A percentile compares a stretch with the other conserved stretches of the same genome.
These are phyloP conservation scores for Pseudogymnoascus sp. DNA, from an alignment of 2,329 filamentous ascomycete species.

Conservation along the genomic window DNA sequence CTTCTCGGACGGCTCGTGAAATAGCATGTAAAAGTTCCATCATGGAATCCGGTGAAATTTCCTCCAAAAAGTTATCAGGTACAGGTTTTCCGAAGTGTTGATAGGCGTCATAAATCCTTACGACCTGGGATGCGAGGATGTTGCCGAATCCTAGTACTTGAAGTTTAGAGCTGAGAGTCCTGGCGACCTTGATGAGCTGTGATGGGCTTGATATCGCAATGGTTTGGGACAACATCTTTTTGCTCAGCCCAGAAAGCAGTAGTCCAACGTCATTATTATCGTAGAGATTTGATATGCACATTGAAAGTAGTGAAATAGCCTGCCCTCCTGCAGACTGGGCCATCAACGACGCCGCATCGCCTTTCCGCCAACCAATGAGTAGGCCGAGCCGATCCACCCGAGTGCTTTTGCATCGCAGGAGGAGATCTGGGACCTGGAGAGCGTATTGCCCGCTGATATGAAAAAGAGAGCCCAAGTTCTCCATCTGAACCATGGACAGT, in stretches of 20 bases:
- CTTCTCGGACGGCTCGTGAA: background rate
- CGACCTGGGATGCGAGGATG: background rate
- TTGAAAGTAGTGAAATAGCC: background rate
- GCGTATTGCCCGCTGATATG: constrained; percentile 13
- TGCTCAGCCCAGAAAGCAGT: background rate
- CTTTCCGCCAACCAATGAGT: constrained; percentile 15
- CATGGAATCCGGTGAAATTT: background rate
- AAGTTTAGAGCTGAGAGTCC: background rate
- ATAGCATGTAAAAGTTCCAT: background rate
- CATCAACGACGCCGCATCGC: constrained; percentile 13
- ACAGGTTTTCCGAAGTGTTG: background rate
- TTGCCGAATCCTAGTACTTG: background rate
- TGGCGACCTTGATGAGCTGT: constrained; percentile 10
- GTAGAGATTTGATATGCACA: background rate
- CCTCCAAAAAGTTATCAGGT: background rate
- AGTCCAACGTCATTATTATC: background rate
- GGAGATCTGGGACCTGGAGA: constrained; percentile 11
- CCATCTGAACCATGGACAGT: constrained; percentile 15
- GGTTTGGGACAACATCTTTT: background rate
- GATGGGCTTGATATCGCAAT: background rate
- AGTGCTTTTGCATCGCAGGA: constrained; percentile 10
- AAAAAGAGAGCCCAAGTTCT: constrained; percentile 14
- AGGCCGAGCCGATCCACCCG: constrained; percentile 12
- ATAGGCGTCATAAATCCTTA: background rate
- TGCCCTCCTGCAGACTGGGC: background rate